Evolutionary conservation across 257 asterid genomes (phyloP).

Genomic region (Solanum clarkiae): DNA sequence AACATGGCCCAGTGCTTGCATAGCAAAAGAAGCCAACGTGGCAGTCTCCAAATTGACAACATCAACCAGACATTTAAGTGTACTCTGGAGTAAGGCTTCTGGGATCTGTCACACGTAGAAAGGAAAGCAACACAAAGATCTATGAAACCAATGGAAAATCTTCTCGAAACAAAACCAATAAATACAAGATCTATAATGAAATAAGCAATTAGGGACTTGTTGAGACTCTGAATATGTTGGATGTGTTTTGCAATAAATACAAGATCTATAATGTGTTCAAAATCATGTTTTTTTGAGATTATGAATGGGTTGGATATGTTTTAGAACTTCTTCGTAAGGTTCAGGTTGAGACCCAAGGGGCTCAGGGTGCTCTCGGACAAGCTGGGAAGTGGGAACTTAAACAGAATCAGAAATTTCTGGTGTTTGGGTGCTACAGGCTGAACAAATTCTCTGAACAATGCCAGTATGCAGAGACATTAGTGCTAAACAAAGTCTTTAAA

Average conservation of each 20-base stretch:
- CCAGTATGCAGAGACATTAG: neutral
- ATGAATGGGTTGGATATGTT: neutral
- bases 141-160: neutral
- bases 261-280: neutral
- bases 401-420: neutral
- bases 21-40: constrained; percentile 72
- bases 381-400: neutral
- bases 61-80: constrained; percentile 64
- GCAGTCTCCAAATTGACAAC: constrained; percentile 54
- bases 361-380: neutral
- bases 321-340: neutral
- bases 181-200: neutral
- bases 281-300: neutral
- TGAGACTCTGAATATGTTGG: too few relatives aligned
- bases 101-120: constrained; percentile 42
- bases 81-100: constrained; percentile 57
- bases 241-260: neutral
- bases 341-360: neutral
- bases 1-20: constrained; percentile 95
- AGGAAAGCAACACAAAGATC: neutral
- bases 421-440: neutral
- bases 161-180: neutral
- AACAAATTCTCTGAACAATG: neutral
- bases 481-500: neutral
- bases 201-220: neutral